A percentile compares a stretch with the other conserved stretches of the same genome.
phyloP scores from a whole-genome alignment of 2,329 filamentous ascomycete species.

The Pyrenophora tritici-repentis region DNA sequence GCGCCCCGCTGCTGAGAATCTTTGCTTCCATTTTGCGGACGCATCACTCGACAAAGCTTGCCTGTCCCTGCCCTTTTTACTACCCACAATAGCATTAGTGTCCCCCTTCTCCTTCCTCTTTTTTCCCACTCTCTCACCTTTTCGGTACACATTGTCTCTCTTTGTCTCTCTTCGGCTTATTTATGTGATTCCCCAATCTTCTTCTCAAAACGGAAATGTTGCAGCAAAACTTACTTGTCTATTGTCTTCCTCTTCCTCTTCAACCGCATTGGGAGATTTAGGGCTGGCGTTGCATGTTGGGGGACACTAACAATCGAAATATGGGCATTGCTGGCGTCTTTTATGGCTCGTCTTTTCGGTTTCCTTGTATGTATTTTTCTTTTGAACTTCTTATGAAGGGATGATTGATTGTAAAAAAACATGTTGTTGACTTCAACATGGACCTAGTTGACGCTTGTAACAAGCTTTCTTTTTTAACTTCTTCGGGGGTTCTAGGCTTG shows the following conservation, averaged over 20 bases:
- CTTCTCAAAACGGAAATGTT: conserved; percentile 1
- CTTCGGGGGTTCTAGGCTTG: too few species aligned
- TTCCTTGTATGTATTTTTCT: not conserved
- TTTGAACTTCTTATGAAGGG: too few species aligned
- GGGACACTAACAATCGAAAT: not conserved
- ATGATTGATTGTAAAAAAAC: too few species aligned
- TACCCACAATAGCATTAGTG: conserved; percentile 4
- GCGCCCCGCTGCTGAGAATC: not conserved
- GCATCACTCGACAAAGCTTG: conserved; percentile 3
- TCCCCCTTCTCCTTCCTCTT: not conserved
- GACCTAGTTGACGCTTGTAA: too few species aligned
- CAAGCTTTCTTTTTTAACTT: too few species aligned
- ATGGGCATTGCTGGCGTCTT: conserved; percentile 1
- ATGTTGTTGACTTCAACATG: too few species aligned
- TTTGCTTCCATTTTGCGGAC: not conserved
- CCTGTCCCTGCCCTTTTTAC: not conserved
- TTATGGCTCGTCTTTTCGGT: conserved; percentile 3
- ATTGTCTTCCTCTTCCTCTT: not conserved
- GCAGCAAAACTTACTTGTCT: conserved; percentile 1
- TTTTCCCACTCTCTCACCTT: not conserved
- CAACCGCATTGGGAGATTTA: not conserved
- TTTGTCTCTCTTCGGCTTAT: not conserved
- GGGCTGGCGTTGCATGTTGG: not conserved
- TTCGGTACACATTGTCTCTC: not conserved
- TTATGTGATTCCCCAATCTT: conserved; percentile 23